Evolutionary conservation across 208 protist genomes (phyloP), one percentile per base, ranked within the genome.

Genomic region (Acanthamoeba healyi): DNA sequence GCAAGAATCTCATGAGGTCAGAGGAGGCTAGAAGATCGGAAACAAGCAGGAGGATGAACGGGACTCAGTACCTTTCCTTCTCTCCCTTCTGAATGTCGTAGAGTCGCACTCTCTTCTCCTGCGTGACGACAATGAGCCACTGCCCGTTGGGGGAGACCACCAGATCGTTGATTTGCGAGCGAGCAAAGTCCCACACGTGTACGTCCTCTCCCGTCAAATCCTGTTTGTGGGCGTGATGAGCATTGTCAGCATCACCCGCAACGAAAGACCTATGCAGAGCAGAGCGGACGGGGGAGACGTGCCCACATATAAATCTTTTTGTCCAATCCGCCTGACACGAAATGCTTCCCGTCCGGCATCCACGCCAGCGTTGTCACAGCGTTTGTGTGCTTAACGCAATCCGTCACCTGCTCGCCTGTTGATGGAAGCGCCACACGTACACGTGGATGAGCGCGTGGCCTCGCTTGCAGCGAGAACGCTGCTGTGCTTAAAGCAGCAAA

Each of bases 331-430:
- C 95, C 95, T 1, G 94, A 94, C 7, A 98, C 26, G 42, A 97
- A 98, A 49, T 82, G 79, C n/a, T 56, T 40, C n/a, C 89, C 89
- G 61, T 95, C 92, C 0, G 96, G 97, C 34, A 95, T 92, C 97
- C 97, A 98, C 26, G 95, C 91, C 42, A 87, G 94, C 54, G 92
- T 79, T 0, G 94, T 97, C 3, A 98, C 96, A 3, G 81, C 61
- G 22, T 97, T 94, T 0, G 94, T 93, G 67, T 98, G 97, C 77
- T 94, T 84, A 26, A 29, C 2, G 70, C 96, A 97, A 4, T 42
- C 94, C 14, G 77, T 86, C n/a, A 95, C n/a, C n/a, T n/a, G n/a
- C n/a, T n/a, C n/a, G n/a, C n/a, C n/a, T n/a, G n/a, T n/a, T n/a
- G n/a, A n/a, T n/a, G n/a, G n/a, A n/a, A n/a, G n/a, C n/a, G n/a